Evolutionary conservation across 257 asterid species (phyloP).

Genomic region (Leptodermis oblonga): DNA sequence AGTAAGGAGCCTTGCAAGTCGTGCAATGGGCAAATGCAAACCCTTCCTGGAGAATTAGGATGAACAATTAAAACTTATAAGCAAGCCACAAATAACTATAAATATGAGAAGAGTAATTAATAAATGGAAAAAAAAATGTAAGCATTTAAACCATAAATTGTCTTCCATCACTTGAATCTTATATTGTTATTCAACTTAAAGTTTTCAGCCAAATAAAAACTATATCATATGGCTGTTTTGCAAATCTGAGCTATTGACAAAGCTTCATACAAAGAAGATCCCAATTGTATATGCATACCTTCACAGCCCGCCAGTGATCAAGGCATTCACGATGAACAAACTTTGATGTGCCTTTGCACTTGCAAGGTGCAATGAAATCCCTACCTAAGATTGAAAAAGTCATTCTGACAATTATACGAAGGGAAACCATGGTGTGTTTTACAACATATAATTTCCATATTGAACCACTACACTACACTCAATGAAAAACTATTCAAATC

Average conservation of each 20-base stretch:
- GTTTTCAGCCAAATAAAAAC: neutral
- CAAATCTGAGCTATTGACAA: no score
- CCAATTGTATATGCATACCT: constrained; percentile 35
- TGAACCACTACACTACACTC: neutral
- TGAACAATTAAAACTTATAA: neutral
- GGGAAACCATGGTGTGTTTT: neutral
- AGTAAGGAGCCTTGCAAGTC: constrained; percentile 91
- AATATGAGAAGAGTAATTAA: neutral
- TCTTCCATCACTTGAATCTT: neutral
- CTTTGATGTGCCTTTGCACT: constrained; percentile 89
- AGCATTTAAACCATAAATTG: neutral
- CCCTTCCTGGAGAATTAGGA: constrained; percentile 65
- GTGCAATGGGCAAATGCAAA: constrained; percentile 95
- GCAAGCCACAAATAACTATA: neutral
- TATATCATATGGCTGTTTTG: no score
- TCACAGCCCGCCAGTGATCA: constrained; percentile 97
- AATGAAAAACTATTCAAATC: neutral
- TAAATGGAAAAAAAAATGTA: neutral
- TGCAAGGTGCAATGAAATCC: constrained; percentile 97
- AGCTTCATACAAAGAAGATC: neutral
- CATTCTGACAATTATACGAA: constrained; percentile 9
- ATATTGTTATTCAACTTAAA: neutral
- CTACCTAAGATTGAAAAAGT: constrained; percentile 56
- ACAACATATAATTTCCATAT: neutral
- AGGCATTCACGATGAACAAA: constrained; percentile 89